Conservation (phyloP, 2,329 filamentous ascomycete genomes). For the Rutstroemia sp. region DNA sequence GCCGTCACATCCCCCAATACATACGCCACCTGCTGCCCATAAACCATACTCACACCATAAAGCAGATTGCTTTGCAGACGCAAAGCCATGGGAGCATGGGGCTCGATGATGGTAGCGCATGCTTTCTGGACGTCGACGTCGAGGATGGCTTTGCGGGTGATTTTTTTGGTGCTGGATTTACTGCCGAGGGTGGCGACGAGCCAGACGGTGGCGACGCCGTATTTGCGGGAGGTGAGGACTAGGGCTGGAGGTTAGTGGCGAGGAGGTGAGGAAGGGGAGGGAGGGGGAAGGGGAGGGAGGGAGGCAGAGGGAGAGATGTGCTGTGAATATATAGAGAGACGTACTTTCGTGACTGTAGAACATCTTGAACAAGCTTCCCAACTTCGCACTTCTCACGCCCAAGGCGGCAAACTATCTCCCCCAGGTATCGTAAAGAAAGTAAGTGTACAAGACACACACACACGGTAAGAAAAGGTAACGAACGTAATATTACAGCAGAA, state of each 20-base stretch:
- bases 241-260: background rate
- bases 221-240: slow-evolving; percentile 78
- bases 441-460: too few species aligned
- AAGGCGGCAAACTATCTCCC: too few species aligned
- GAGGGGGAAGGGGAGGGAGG: background rate
- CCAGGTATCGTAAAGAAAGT: too few species aligned
- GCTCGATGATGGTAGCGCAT: slow-evolving; percentile 80
- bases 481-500: too few species aligned
- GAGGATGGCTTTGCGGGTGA: slow-evolving; percentile 81
- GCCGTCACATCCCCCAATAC: slow-evolving; percentile 69
- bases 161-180: slow-evolving; percentile 60
- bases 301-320: background rate
- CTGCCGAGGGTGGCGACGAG: slow-evolving; percentile 82
- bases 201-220: slow-evolving; percentile 95
- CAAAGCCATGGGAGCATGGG: slow-evolving; percentile 79
- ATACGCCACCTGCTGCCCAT: slow-evolving; percentile 79
- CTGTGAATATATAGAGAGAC: slow-evolving; percentile 25
- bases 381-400: too few species aligned
- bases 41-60: slow-evolving; percentile 79
- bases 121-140: slow-evolving; percentile 82
- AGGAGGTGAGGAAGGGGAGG: background rate
- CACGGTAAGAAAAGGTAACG: too few species aligned
- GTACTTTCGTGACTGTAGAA: slow-evolving; percentile 94
- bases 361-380: slow-evolving; percentile 43
- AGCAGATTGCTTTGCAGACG: slow-evolving; percentile 85